Evolutionary conservation across 176 grass and related monocot genomes (phyloP).

Genomic region (Aegilops speltoides): DNA sequence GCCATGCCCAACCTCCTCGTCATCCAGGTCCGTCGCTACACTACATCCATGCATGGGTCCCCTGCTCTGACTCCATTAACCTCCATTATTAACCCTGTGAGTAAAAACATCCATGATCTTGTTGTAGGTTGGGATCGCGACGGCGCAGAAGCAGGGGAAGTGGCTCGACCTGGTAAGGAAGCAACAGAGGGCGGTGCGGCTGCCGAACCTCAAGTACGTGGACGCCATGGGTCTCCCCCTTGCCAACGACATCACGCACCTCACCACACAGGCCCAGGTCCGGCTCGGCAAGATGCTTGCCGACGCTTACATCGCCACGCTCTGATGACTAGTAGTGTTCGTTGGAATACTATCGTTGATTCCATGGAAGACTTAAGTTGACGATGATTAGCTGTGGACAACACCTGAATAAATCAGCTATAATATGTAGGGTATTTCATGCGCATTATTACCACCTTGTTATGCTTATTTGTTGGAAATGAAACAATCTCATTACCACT

Average conservation of each 20-base stretch:
- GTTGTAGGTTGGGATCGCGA: slow-evolving; percentile 64
- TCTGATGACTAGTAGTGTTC: neutral
- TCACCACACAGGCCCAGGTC: slow-evolving; percentile 62
- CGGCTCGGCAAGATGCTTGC: slow-evolving; percentile 65
- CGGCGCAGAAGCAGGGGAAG: slow-evolving; percentile 47
- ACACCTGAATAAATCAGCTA: no score
- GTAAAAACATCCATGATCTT: neutral
- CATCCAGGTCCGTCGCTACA: slow-evolving; percentile 37
- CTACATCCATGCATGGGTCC: neutral
- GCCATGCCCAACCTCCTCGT: slow-evolving; percentile 39
- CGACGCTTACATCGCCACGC: slow-evolving; percentile 34
- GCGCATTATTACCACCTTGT: no score
- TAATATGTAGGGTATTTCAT: no score
- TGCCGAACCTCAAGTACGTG: slow-evolving; percentile 55
- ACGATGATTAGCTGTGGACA: no score
- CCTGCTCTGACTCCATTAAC: neutral
- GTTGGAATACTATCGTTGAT: no score
- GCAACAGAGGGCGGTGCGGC: slow-evolving; percentile 42
- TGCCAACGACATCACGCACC: slow-evolving; percentile 52
- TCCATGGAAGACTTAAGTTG: no score
- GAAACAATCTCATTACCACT: no score
- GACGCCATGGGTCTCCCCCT: slow-evolving; percentile 71
- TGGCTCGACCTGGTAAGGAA: slow-evolving; percentile 49
- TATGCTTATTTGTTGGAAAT: no score
- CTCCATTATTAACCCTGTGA: neutral